Conservation (phyloP, 768 basidiomycete genomes). For the Fibroporia radiculosa region DNA sequence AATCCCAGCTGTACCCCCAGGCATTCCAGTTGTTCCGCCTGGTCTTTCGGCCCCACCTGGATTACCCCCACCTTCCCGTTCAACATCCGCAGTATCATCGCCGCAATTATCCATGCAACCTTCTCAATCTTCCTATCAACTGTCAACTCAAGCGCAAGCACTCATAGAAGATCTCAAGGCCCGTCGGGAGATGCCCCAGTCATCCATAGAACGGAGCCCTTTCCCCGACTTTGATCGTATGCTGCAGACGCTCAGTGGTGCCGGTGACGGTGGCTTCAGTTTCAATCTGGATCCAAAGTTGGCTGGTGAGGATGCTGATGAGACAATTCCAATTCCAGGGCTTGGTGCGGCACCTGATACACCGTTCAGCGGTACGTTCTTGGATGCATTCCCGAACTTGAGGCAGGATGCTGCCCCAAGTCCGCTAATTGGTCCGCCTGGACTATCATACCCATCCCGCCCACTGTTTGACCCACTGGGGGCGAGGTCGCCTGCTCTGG, state of each 20-base stretch:
- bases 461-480: slow-evolving; percentile 50
- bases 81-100: slow-evolving; percentile 36
- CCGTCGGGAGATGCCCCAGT: slow-evolving; percentile 51
- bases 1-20: slow-evolving; percentile 37
- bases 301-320: slow-evolving; percentile 37
- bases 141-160: slow-evolving; percentile 79
- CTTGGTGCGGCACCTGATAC: slow-evolving; percentile 39
- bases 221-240: slow-evolving; percentile 91
- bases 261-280: slow-evolving; percentile 63
- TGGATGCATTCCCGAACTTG: slow-evolving; percentile 65
- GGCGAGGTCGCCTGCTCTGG: slow-evolving; percentile 32
- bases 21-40: slow-evolving; percentile 45
- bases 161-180: slow-evolving; percentile 79
- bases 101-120: slow-evolving; percentile 40
- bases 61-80: slow-evolving; percentile 33
- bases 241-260: slow-evolving; percentile 60
- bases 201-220: slow-evolving; percentile 39
- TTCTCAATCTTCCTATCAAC: slow-evolving; percentile 67
- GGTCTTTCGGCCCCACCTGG: slow-evolving; percentile 52
- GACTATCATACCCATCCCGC: slow-evolving; percentile 42
- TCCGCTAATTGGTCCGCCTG: slow-evolving; percentile 43
- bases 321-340: slow-evolving; percentile 34
- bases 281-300: slow-evolving; percentile 82
- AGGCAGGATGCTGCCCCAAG: slow-evolving; percentile 29
- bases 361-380: slow-evolving; percentile 59